phyloP scores from a whole-genome alignment of 2,329 filamentous ascomycete genomes.

The Fusarium sp. region DNA sequence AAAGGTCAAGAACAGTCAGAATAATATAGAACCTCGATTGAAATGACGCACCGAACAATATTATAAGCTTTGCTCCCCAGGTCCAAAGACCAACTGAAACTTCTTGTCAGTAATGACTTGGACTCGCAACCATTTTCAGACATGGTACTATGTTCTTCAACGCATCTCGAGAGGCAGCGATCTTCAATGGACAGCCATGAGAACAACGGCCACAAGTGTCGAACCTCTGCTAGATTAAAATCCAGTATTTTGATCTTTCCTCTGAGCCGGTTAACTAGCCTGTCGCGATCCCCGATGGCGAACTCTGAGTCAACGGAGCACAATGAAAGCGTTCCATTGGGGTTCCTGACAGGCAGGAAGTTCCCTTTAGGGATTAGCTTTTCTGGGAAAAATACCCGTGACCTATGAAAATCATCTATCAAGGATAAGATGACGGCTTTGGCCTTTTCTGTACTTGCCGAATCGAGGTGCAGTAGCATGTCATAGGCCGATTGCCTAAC shows the following conservation, averaged over 20 bases:
- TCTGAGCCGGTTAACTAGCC: background rate
- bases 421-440: constrained; percentile 13
- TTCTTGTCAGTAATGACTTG: too few relatives aligned
- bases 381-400: background rate
- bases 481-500: constrained; percentile 25
- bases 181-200: constrained; percentile 23
- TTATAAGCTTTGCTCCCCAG: constrained; percentile 26
- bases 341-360: constrained; percentile 17
- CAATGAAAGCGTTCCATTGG: background rate
- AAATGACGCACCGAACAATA: constrained; percentile 26
- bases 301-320: constrained; percentile 12
- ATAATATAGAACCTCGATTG: too few relatives aligned
- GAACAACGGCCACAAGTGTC: constrained; percentile 16
- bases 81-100: constrained; percentile 5
- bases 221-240: constrained; percentile 16
- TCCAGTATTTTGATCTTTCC: constrained; percentile 10
- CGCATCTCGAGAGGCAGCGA: constrained; percentile 22
- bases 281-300: constrained; percentile 28
- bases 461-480: constrained; percentile 9
- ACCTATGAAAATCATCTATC: background rate
- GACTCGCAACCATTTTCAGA: too few relatives aligned
- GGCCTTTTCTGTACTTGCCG: background rate
- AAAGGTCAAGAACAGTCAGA: too few relatives aligned
- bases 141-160: background rate
- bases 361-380: constrained; percentile 22